phyloP scores from a whole-genome alignment of 1,139 yeast genomes.

The Candida sanyaensis region DNA sequence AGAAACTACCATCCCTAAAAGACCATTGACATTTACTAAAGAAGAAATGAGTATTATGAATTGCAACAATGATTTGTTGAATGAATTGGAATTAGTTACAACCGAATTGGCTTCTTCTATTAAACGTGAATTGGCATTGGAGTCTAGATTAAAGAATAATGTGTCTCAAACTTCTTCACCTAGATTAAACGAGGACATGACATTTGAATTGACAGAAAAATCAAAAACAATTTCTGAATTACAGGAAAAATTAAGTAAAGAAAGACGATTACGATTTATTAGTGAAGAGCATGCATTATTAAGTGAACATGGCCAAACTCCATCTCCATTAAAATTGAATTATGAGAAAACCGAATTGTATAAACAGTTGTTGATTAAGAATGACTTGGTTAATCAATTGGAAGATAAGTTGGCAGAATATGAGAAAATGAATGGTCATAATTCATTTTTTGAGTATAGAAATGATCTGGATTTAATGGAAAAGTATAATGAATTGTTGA shows the following conservation, averaged over 20 bases:
- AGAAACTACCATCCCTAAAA: slow-evolving; percentile 4
- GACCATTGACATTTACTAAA: slow-evolving; percentile 41
- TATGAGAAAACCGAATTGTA: slow-evolving; percentile 58
- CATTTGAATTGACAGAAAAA: slow-evolving; percentile 40
- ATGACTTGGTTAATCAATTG: slow-evolving; percentile 46
- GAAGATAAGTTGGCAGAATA: slow-evolving; percentile 43
- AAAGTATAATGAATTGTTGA: slow-evolving; percentile 40
- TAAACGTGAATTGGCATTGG: slow-evolving; percentile 62
- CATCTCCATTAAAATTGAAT: slow-evolving; percentile 59
- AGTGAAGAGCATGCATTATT: slow-evolving; percentile 70
- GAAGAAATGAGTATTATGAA: slow-evolving; percentile 65
- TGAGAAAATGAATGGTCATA: slow-evolving; percentile 13
- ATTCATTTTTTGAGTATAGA: slow-evolving; percentile 9
- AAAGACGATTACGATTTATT: slow-evolving; percentile 62
- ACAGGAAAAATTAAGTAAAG: slow-evolving; percentile 61
- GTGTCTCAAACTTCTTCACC: slow-evolving; percentile 4
- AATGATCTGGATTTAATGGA: slow-evolving; percentile 27
- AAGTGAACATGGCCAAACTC: slow-evolving; percentile 53
- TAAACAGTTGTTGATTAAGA: slow-evolving; percentile 47
- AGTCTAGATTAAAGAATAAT: slow-evolving; percentile 38
- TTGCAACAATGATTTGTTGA: slow-evolving; percentile 57
- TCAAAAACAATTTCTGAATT: slow-evolving; percentile 51
- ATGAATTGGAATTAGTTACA: slow-evolving; percentile 67
- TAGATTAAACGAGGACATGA: slow-evolving; percentile 8
- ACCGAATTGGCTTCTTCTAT: slow-evolving; percentile 73